Conservation (phyloP, 2,329 filamentous ascomycete genomes). For the Colletotrichum endophyticum region DNA sequence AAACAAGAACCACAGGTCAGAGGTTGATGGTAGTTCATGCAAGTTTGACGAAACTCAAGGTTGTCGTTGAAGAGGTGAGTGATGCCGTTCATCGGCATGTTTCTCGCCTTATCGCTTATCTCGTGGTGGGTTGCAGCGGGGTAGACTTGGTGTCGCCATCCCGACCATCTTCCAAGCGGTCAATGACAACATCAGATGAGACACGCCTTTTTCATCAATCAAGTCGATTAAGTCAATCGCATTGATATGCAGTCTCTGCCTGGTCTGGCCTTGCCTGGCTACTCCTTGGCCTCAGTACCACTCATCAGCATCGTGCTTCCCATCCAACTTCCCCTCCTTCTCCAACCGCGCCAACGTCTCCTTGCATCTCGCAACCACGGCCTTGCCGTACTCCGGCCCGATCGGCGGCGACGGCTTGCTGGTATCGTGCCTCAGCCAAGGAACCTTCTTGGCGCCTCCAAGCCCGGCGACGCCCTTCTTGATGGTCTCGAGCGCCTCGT, state of each 20-base stretch:
- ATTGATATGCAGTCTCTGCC: background rate
- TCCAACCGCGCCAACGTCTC: slow-evolving; percentile 24
- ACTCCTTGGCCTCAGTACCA: slow-evolving; percentile 4
- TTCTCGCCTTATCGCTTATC: slow-evolving; percentile 15
- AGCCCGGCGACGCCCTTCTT: background rate
- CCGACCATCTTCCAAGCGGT: background rate
- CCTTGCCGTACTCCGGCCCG: slow-evolving; percentile 30
- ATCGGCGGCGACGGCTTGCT: slow-evolving; percentile 25
- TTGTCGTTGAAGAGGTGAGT: background rate
- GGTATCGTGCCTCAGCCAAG: slow-evolving; percentile 28
- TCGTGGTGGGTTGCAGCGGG: slow-evolving; percentile 11
- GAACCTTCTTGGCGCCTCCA: background rate
- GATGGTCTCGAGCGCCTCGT: background rate
- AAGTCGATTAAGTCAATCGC: background rate
- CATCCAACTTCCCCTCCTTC: slow-evolving; percentile 25
- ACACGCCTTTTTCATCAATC: background rate
- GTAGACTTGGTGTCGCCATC: slow-evolving; percentile 12
- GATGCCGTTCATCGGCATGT: background rate
- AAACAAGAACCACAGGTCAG: no score
- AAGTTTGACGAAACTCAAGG: background rate
- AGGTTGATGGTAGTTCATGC: background rate
- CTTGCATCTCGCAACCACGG: slow-evolving; percentile 27
- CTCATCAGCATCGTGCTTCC: slow-evolving; percentile 19
- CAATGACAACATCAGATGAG: background rate
- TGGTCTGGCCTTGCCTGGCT: background rate